These are phyloP conservation scores for Pleurotus citrinopileatus DNA, from an alignment of 768 basidiomycete species.

Conservation along the genomic window DNA sequence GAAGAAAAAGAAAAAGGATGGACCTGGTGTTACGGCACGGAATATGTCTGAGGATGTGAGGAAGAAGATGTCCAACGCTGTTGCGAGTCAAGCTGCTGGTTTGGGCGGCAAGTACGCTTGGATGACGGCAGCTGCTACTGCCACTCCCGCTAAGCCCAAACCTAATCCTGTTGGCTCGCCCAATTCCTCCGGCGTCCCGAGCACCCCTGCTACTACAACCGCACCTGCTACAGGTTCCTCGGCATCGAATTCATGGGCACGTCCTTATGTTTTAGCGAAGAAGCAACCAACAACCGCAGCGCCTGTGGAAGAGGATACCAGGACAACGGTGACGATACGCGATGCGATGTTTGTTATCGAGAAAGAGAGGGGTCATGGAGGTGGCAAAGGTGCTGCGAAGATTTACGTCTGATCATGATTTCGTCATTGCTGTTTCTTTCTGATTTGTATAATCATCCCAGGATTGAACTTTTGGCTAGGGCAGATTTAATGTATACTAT, in stretches of 20 bases:
- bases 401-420: slow-evolving; percentile 64
- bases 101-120: slow-evolving; percentile 80
- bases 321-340: slow-evolving; percentile 61
- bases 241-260: slow-evolving; percentile 47
- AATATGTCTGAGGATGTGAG: slow-evolving; percentile 91
- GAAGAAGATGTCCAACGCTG: slow-evolving; percentile 90
- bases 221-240: slow-evolving; percentile 22
- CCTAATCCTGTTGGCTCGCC: slow-evolving; percentile 28
- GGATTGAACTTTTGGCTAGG: neutral
- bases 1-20: slow-evolving; percentile 84
- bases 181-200: slow-evolving; percentile 26
- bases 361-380: slow-evolving; percentile 80
- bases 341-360: slow-evolving; percentile 88
- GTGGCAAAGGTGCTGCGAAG: slow-evolving; percentile 70
- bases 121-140: slow-evolving; percentile 68
- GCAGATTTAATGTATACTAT: too few relatives aligned
- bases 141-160: slow-evolving; percentile 26
- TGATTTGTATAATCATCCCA: slow-evolving; percentile 1
- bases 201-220: slow-evolving; percentile 28
- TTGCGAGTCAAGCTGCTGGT: slow-evolving; percentile 87
- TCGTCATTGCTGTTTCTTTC: neutral
- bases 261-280: slow-evolving; percentile 60
- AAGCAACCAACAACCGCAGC: slow-evolving; percentile 33
- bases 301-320: slow-evolving; percentile 54
- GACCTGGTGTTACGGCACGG: slow-evolving; percentile 78